Base-by-base conservation (phyloP, 192 early-diverging fungal genomes). In the Coemansia sp. region DNA sequence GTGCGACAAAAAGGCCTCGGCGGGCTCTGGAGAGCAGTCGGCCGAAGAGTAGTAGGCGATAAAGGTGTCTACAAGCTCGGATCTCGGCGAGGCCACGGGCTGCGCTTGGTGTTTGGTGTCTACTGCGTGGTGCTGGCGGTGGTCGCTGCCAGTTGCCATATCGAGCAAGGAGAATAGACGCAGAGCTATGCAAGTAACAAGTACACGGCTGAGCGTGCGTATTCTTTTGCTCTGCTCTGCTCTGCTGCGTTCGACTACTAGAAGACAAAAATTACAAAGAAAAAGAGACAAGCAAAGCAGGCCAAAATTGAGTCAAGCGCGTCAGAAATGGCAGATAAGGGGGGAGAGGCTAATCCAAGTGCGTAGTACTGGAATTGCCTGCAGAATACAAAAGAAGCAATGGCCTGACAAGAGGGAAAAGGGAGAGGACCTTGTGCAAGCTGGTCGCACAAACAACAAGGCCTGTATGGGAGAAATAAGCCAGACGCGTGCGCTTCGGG, bases 41-140 rank as follows among this genome's bases (percentile, higher is more conserved):
- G 27, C 40, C 22, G 44, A 34, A 14, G 76, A 72, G 63, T 72
- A 72, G 67, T 72, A 69, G 17, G 60, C 67, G 32, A 79, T 56
- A 38, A 69, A 56, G 52, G 67, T 67, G 76, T 60, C 56, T 53
- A 68, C 70, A 44, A 72, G 62, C 24, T 69, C 67, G 39, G 66
- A 62, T 63, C 67, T 67, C 41, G 62, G 56, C 9, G 54, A 22
- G 11, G 44, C 50, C 38, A 56, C 64, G 57, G 56, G 19, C 33
- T 56, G 54, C 6, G 35, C 42, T 46, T 5, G 35, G 22, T 33
- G 54, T 57, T 56, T 41, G 35, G 37, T 65, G 26, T 65, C 44
- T 65, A 54, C 53, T 56, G 42, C 53, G 62, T 53, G 17, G 32
- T 53, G 58, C 37, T 62, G 14, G 32, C 34, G 58, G 42, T 62